A percentile compares a stretch with the other conserved stretches of the same genome.
Conservation (phyloP, 2,329 filamentous ascomycete genomes). For the Parasarocladium wereldwijsianum region DNA sequence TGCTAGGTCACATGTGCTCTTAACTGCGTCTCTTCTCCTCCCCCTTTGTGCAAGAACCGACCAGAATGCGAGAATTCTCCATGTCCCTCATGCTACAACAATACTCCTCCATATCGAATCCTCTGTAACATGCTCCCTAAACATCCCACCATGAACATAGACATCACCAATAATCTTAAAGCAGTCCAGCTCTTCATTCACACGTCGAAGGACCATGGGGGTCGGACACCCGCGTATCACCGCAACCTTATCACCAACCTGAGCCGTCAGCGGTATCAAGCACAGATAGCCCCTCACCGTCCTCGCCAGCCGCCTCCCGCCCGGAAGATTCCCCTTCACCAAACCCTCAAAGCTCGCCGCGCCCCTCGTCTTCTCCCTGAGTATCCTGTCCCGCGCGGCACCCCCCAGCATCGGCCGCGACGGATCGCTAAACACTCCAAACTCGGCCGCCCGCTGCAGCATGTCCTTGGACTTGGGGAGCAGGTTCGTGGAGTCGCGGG, state of each 20-base stretch:
- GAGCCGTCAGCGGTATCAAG: slow-evolving; percentile 7
- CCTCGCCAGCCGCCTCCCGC: slow-evolving; percentile 8
- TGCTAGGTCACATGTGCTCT: no score
- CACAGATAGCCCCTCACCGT: slow-evolving; percentile 10
- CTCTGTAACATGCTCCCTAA: slow-evolving; percentile 8
- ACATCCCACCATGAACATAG: slow-evolving; percentile 9
- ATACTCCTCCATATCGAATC: slow-evolving; percentile 8
- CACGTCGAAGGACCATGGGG: slow-evolving; percentile 8
- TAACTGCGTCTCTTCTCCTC: no score
- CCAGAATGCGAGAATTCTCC: no score
- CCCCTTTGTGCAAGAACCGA: no score
- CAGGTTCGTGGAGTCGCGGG: slow-evolving; percentile 7
- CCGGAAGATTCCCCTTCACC: slow-evolving; percentile 7
- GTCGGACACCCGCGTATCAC: slow-evolving; percentile 9
- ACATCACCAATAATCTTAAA: slow-evolving; percentile 8
- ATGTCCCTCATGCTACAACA: slow-evolving; percentile 6
- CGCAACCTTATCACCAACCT: slow-evolving; percentile 9
- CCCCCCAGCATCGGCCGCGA: slow-evolving; percentile 5
- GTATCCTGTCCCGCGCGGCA: slow-evolving; percentile 5
- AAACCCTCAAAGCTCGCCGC: slow-evolving; percentile 9
- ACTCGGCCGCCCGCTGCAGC: slow-evolving; percentile 6
- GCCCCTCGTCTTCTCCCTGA: slow-evolving; percentile 1
- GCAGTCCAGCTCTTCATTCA: slow-evolving; percentile 5
- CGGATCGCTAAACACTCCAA: slow-evolving; percentile 7
- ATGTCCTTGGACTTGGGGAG: slow-evolving; percentile 8